Conservation (phyloP, 352 stramenopile genomes). For the Phytopythium litorale region DNA sequence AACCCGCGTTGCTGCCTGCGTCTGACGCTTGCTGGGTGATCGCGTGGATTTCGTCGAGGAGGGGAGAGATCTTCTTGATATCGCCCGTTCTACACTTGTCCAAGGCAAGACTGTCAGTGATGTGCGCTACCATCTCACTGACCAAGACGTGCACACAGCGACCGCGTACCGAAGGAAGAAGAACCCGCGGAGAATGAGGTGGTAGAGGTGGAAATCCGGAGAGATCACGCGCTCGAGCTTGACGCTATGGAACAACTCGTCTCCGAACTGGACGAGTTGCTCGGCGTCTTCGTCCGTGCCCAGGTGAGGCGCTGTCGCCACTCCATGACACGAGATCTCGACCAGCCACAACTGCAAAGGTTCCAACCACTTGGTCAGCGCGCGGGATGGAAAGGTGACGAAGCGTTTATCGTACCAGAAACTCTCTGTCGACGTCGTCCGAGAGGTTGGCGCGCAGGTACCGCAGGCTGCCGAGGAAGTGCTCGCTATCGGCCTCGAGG, state of each 20-base stretch:
- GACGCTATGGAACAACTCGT: conserved; percentile 38
- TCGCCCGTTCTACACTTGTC: conserved; percentile 30
- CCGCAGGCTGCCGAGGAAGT: conserved; percentile 45
- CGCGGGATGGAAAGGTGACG: neutral
- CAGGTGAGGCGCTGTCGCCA: conserved; percentile 37
- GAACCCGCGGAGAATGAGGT: conserved; percentile 57
- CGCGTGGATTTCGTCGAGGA: conserved; percentile 40
- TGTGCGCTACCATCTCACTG: neutral
- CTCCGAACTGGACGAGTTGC: conserved; percentile 37
- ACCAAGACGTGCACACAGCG: neutral
- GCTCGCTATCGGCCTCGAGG: conserved; percentile 8
- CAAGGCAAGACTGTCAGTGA: neutral
- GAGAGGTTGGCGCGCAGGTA: conserved; percentile 44
- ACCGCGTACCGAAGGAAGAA: conserved; percentile 41
- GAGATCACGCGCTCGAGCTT: conserved; percentile 17
- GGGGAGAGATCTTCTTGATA: conserved; percentile 29
- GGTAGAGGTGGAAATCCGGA: conserved; percentile 40
- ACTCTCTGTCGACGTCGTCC: conserved; percentile 35
- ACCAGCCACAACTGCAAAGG: conserved; percentile 57
- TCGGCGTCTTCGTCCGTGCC: conserved; percentile 17
- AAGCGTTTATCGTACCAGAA: conserved; percentile 33
- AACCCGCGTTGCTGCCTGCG: conserved; percentile 5
- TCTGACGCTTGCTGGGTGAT: conserved; percentile 12
- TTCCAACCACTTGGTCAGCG: neutral
- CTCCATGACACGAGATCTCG: conserved; percentile 53